Conservation (phyloP, 805 yeast species). For the Spathaspora hagerdaliae region DNA sequence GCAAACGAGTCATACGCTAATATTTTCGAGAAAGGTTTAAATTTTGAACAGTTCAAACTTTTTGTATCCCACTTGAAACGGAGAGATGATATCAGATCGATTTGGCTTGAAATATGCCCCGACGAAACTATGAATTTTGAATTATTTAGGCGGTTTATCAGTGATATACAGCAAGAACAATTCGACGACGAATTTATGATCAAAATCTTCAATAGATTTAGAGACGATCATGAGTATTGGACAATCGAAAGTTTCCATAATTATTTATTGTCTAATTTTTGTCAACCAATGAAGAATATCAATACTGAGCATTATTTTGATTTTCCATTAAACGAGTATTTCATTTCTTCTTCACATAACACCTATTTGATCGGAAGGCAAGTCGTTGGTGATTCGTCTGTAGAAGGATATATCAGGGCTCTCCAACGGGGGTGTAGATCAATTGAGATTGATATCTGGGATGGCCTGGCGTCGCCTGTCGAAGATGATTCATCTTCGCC, state of each 20-base stretch:
- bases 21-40: constrained; percentile 33
- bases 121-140: constrained; percentile 15
- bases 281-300: constrained; percentile 12
- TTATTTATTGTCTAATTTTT: constrained; percentile 28
- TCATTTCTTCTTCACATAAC: constrained; percentile 90
- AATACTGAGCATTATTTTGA: constrained; percentile 19
- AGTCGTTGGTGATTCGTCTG: constrained; percentile 79
- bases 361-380: constrained; percentile 89
- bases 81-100: constrained; percentile 54
- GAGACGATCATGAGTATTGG: constrained; percentile 16
- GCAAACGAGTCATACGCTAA: constrained; percentile 38
- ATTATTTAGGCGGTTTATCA: constrained; percentile 37
- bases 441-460: constrained; percentile 96
- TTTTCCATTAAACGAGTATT: constrained; percentile 78
- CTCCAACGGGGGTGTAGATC: constrained; percentile 92
- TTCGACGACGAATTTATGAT: constrained; percentile 20
- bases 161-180: constrained; percentile 45
- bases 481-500: constrained; percentile 33
- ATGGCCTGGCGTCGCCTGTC: constrained; percentile 27
- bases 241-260: constrained; percentile 29
- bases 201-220: constrained; percentile 27
- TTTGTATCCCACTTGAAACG: constrained; percentile 67
- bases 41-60: constrained; percentile 68
- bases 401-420: constrained; percentile 84
- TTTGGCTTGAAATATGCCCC: constrained; percentile 42